Evolutionary conservation across 108 stramenopile species (phyloP), one percentile per base, ranked within the genome.

Genomic region (Nannochloropsis gaditana): DNA sequence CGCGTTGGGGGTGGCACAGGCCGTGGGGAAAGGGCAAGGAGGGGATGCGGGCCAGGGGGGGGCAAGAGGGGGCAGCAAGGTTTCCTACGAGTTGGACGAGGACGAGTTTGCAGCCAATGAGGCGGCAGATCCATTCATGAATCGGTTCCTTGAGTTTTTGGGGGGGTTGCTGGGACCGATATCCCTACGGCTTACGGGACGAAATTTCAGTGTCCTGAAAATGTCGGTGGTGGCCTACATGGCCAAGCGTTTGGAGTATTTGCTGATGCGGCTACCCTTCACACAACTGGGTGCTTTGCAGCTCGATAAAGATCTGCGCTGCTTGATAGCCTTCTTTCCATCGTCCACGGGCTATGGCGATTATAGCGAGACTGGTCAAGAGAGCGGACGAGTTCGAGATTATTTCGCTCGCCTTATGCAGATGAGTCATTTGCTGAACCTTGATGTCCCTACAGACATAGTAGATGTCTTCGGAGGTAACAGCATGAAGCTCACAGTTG

Each of bases 231-330:
- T 80, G 43, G 84, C 41, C 43, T 88, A 84, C 81, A 50, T 84
- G 10, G 87, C 84, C 47, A 84, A 88, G 84, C 80, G 84, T 41
- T 42, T 88, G 81, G 87, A 88, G 84, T 42, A 81, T 41, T 79
- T 84, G 10, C 80, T 84, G 45, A 84, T 81, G 81, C 84, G 84
- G 80, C 80, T 80, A 2, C 9, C 79, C 83, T 88, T 88, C 82
- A 82, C 87, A 21, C 87, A 88, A 50, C 43, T 88, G n/a, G 87
- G 87, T 21, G 87, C 81, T 3, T 47, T 88, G 83, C 84, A 87
- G 84, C 44, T 87, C 50, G 87, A 87, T 84, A 87, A 87, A 84
- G 87, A 87, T 42, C 80, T 87, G 73, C 83, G 87, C 21, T 84
- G 84, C 80, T 42, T 87, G 21, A 81, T 84, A 84, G 79, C 83